phyloP scores from a whole-genome alignment of 108 stramenopile species.

The Cyclostephanos tholiformis region DNA sequence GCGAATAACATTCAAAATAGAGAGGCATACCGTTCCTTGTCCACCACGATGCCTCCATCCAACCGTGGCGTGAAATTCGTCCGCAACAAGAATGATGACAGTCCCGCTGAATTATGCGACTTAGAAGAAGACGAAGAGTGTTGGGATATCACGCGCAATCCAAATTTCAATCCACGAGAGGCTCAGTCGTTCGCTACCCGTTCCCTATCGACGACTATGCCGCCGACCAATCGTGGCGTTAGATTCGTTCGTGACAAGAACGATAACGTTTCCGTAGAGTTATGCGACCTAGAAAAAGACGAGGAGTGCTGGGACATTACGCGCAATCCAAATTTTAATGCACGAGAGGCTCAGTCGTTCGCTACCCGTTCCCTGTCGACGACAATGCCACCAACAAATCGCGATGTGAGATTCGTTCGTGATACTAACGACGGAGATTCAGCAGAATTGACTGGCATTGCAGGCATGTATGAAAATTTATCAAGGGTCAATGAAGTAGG shows the following conservation, averaged over 20 bases:
- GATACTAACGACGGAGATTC: background rate
- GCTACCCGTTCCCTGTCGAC: background rate
- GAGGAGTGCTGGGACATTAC: slow-evolving; percentile 20
- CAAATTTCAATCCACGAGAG: slow-evolving; percentile 7
- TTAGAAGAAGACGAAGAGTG: slow-evolving; percentile 4
- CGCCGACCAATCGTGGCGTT: background rate
- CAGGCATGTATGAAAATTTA: slow-evolving; percentile 3
- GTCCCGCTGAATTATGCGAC: background rate
- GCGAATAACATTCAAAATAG: background rate
- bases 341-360: slow-evolving; percentile 2
- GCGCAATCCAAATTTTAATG: slow-evolving; percentile 10
- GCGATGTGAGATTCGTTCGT: background rate
- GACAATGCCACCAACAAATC: background rate
- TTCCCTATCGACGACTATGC: background rate
- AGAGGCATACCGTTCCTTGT: background rate
- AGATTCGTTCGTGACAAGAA: background rate
- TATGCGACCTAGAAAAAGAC: background rate
- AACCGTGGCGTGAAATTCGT: background rate
- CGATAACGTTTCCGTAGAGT: background rate
- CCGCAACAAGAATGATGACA: background rate
- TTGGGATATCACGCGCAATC: slow-evolving; percentile 17
- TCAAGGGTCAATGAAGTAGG: background rate
- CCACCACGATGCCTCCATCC: background rate
- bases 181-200: background rate
- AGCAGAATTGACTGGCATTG: background rate